phyloP scores from a whole-genome alignment of 805 yeast species.

The Wickerhamomyces strasburgensis region DNA sequence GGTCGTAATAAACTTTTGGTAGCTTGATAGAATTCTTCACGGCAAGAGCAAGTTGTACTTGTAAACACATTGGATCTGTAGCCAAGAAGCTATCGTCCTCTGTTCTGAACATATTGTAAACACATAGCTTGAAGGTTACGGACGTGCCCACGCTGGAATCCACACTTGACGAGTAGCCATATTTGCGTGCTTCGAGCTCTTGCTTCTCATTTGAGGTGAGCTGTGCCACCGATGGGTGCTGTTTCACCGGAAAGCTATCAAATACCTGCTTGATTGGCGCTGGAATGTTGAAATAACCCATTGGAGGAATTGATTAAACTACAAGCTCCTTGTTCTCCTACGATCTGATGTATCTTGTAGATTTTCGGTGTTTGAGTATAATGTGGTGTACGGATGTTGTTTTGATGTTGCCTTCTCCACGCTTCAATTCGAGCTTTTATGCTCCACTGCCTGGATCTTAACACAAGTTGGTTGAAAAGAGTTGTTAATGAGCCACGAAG shows the following conservation, averaged over 20 bases:
- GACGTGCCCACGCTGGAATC: slow-evolving; percentile 6
- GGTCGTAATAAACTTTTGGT: slow-evolving; percentile 29
- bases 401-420: background rate
- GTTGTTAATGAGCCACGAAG: too few relatives aligned
- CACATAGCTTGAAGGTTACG: slow-evolving; percentile 46
- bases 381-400: background rate
- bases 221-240: slow-evolving; percentile 34
- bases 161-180: slow-evolving; percentile 17
- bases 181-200: slow-evolving; percentile 23
- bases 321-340: too few relatives aligned
- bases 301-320: background rate
- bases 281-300: slow-evolving; percentile 30
- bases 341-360: too few relatives aligned
- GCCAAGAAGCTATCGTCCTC: slow-evolving; percentile 34
- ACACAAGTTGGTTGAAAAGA: too few relatives aligned
- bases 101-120: slow-evolving; percentile 40
- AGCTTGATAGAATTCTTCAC: slow-evolving; percentile 38
- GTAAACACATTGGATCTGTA: slow-evolving; percentile 55
- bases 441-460: background rate
- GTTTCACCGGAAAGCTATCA: slow-evolving; percentile 45
- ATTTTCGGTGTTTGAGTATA: too few relatives aligned
- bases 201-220: slow-evolving; percentile 25
- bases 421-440: background rate
- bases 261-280: slow-evolving; percentile 39
- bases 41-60: slow-evolving; percentile 41